Evolutionary conservation across 1,284 basidiomycete species (phyloP).

Genomic region (Farysia itapuensis): DNA sequence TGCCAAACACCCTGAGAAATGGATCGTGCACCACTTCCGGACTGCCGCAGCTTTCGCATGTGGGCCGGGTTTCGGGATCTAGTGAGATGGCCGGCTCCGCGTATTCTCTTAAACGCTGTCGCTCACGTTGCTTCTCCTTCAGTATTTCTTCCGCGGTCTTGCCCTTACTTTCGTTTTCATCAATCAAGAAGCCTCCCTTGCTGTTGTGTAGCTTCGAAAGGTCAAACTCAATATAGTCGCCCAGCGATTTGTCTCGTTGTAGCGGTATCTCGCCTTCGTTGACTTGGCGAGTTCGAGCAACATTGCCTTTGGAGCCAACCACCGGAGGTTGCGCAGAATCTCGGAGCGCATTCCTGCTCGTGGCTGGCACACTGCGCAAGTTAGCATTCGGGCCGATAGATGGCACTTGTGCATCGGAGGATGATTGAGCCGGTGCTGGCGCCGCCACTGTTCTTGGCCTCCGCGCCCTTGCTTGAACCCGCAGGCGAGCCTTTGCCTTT

Average conservation of each 20-base stretch:
- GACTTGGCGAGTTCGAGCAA: conserved; percentile 10
- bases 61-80: conserved; percentile 37
- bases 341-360: conserved; percentile 39
- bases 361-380: conserved; percentile 22
- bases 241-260: conserved; percentile 50
- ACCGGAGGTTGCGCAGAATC: conserved; percentile 17
- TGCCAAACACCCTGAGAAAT: conserved; percentile 59
- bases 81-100: conserved; percentile 52
- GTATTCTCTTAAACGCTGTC: conserved; percentile 44
- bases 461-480: conserved; percentile 20
- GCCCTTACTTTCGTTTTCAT: conserved; percentile 32
- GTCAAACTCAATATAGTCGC: conserved; percentile 59
- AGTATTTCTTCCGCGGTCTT: conserved; percentile 50
- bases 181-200: conserved; percentile 57
- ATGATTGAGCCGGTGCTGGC: conserved; percentile 7
- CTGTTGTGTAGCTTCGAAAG: conserved; percentile 55
- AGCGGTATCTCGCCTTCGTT: conserved; percentile 36
- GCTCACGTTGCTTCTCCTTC: conserved; percentile 53
- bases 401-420: conserved; percentile 5
- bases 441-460: conserved; percentile 5
- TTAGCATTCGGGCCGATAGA: conserved; percentile 40
- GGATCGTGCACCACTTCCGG: conserved; percentile 50
- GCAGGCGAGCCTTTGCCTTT: conserved; percentile 18
- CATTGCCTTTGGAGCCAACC: conserved; percentile 24
- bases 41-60: conserved; percentile 47